Evolutionary conservation across 768 basidiomycete species (phyloP), one percentile per base, ranked within the genome.

Genomic region (Mycena capillaripes): DNA sequence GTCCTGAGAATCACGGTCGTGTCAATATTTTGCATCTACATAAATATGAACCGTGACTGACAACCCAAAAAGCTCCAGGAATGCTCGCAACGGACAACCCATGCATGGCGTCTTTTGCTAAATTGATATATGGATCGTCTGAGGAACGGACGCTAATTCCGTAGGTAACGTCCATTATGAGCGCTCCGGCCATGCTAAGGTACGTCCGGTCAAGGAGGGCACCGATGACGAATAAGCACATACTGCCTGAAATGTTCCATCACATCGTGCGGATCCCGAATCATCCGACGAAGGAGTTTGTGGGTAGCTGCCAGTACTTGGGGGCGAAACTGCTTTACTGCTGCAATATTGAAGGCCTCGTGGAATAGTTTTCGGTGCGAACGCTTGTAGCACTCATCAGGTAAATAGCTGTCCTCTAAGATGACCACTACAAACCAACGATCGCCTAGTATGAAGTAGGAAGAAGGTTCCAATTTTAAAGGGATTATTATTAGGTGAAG

Each of bases 211-310:
- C 36, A 25, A 17, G 10, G 52, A 30, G 75, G 8, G 4, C 10
- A 40, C n/a, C n/a, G n/a, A n/a, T n/a, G n/a, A n/a, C n/a, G n/a
- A n/a, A n/a, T n/a, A 30, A 67, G 6, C 3, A 34, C 55, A 4
- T 36, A 84, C 83, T 78, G 77, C 12, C 77, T 75, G 57, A 80
- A 76, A 50, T 80, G 76, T 12, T 74, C 75, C 72, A 80, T 69
- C 67, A 79, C 76, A 23, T 79, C 70, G 2, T 76, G 59, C 0
- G 82, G 81, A 16, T 76, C 64, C 12, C 73, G 62, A 3, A 81
- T 64, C 4, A 82, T 21, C 5, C 71, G 66, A 17, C 73, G 73
- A 48, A 82, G 78, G 2, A 82, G 61, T n/a, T 68, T 64, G 44
- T 78, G 77, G 1, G 78, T 72, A 10, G 77, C 78, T 2, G 66